Base-by-base conservation (phyloP, 495 filamentous ascomycete species). In the Hypoxylon perforatum region DNA sequence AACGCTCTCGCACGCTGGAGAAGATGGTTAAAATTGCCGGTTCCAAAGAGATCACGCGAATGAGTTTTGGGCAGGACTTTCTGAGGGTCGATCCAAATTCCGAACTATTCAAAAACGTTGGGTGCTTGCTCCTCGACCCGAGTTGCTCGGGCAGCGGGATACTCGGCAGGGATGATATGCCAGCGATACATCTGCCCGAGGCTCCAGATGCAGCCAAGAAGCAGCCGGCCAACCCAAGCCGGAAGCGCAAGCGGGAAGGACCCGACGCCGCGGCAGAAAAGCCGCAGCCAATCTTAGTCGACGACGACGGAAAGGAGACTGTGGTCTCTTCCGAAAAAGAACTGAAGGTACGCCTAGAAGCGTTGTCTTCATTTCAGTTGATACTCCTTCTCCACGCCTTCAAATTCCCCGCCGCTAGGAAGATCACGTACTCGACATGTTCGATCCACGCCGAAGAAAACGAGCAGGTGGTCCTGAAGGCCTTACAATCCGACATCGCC, bases 111-210 rank as follows among this genome's bases (percentile, higher is more conserved):
- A 81, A 84, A 42, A 78, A 85, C 10, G 91, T 97, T 4, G 84
- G 86, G 0, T 89, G 89, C 11, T 76, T 99, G 21, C 78, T 99
- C 3, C 85, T 99, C 0, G 96, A 99, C 75, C 95, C 95, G 0
- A 94, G 91, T 67, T 99, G 95, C 69, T 96, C 93, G 0, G 95
- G 95, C 0, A 96, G 92, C 72, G 95, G 95, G 0, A 99, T 99
- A 21, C 88, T 97, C 8, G 92, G 93, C 4, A 85, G 95, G 10
- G 90, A 96, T 38, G 92, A 93, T 54, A 81, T 86, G 50, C 87
- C 90, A 0, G 80, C 84, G 36, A 72, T 93, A 10, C 80, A 86
- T 52, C 74, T 84, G 28, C 85, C 80, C 1, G 79, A 75, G 33
- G 75, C 84, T 1, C 87, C 86, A 0, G 67, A 69, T 41, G 62